Evolutionary conservation across 2,329 filamentous ascomycete genomes (phyloP).

Genomic region (Gyromitra esculenta): DNA sequence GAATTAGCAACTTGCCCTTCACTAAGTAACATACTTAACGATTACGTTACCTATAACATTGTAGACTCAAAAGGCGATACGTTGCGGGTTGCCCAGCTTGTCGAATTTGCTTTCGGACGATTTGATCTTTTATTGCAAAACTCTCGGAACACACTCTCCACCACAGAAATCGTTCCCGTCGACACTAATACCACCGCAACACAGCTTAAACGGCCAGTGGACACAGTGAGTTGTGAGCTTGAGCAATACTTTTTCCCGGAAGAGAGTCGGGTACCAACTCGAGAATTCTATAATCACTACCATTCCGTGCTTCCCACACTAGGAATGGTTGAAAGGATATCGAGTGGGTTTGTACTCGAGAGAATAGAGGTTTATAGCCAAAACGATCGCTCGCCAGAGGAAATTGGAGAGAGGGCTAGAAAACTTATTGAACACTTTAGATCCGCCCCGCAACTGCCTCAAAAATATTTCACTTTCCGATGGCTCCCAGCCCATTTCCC

Average conservation of each 20-base stretch:
- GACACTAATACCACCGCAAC: not conserved
- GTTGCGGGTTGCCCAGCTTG: slow-evolving; percentile 18
- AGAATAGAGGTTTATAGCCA: slow-evolving; percentile 47
- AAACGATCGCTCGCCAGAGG: not conserved
- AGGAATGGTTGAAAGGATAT: slow-evolving; percentile 36
- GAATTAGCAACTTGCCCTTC: slow-evolving; percentile 34
- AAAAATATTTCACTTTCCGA: slow-evolving; percentile 17
- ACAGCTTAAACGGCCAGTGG: slow-evolving; percentile 17
- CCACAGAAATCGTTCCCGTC: slow-evolving; percentile 41
- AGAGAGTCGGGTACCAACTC: slow-evolving; percentile 56
- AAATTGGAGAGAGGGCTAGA: slow-evolving; percentile 15
- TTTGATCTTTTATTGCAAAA: slow-evolving; percentile 22
- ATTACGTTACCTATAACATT: slow-evolving; percentile 48
- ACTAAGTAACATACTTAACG: slow-evolving; percentile 22
- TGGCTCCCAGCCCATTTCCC: slow-evolving; percentile 50
- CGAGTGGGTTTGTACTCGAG: slow-evolving; percentile 28
- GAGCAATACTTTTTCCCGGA: slow-evolving; percentile 56
- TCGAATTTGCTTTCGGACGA: slow-evolving; percentile 23
- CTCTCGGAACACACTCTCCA: slow-evolving; percentile 5
- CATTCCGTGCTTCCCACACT: slow-evolving; percentile 48
- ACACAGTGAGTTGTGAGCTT: slow-evolving; percentile 40
- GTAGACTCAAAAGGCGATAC: not conserved
- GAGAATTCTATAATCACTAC: slow-evolving; percentile 51
- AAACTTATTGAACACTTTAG: slow-evolving; percentile 8
- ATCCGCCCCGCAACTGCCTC: not conserved